phyloP scores from a whole-genome alignment of 331 rosid genomes.

The Spiraea crenata region DNA sequence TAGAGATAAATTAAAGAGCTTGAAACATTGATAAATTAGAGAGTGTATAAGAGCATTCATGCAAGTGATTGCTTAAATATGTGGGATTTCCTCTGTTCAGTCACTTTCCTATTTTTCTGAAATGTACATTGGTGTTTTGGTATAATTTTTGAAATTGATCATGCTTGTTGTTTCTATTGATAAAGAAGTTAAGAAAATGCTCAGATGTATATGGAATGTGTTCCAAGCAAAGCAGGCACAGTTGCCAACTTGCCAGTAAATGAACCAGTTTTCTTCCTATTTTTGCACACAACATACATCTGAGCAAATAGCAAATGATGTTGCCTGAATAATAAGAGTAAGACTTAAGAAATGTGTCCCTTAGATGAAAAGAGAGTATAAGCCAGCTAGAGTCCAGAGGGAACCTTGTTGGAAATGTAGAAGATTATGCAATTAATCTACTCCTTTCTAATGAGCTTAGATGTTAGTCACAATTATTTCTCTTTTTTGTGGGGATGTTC shows the following conservation, averaged over 20 bases:
- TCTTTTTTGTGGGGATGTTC: background rate
- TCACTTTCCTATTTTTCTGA: too few species aligned
- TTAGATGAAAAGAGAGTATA: background rate
- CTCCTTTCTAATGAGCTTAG: too few species aligned
- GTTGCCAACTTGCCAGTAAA: too few species aligned
- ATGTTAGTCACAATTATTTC: too few species aligned
- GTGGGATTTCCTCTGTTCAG: background rate
- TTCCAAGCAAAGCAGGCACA: too few species aligned
- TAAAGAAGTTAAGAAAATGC: too few species aligned
- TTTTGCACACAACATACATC: too few species aligned
- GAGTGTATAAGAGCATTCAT: background rate
- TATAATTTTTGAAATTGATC: too few species aligned
- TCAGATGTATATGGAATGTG: too few species aligned
- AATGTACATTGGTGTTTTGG: background rate
- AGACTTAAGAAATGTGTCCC: background rate
- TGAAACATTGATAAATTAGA: background rate
- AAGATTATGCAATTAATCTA: background rate
- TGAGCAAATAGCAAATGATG: too few species aligned
- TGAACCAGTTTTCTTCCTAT: too few species aligned
- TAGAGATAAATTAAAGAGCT: conserved; percentile 19
- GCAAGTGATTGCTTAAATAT: background rate
- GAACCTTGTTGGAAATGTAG: background rate
- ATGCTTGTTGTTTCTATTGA: too few species aligned
- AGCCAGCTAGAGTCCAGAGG: background rate
- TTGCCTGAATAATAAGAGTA: background rate